Base-by-base conservation (phyloP, 345 rosid species). In the Pugionium dolabratum region DNA sequence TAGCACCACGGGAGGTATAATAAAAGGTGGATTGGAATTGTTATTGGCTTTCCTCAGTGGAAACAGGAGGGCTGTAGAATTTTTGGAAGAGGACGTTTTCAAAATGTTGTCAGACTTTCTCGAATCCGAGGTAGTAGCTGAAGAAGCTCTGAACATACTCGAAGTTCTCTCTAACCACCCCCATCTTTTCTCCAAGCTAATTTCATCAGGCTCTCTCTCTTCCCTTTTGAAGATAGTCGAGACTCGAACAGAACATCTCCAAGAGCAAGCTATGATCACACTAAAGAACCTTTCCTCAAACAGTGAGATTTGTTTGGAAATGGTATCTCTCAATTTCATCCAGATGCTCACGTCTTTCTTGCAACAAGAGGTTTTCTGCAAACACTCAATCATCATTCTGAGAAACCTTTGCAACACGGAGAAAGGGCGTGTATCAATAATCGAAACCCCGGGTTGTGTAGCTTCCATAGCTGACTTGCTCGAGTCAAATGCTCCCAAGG, bases 391-490 rank as follows among this genome's bases (percentile, higher is more conserved):
- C 43, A 45, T 43, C 37, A 73, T 83, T 33, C 35, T 93, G 66
- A 79, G 63, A 54, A 85, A 86, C 64, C 56, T 93, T 70, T 84
- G 91, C 54, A 56, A 69, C 26, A 61, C 54, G 0, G 87, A 77
- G 71, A 88, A 74, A 57, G 97, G 84, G 6, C 81, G 88, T 45
- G 75, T 74, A 72, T 77, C 79, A 18, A 57, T 93, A 37, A 76
- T 81, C 10, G 84, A 86, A 75, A 86, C 94, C 42, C 55, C 70
- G 9, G 86, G 82, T 40, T 85, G 91, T 67, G 67, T 93, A 32
- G 70, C 82, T 69, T 76, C 86, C 36, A 56, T 93, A 28, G 86
- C 81, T 47, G 75, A 80, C 27, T 74, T 87, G 30, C 87, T 93
- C 5, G 96, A 88, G 10, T 74, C 64, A 31, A 82, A 74, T 27